Conservation (phyloP, 2,329 filamentous ascomycete species). For the Dothideomycetes sp. region DNA sequence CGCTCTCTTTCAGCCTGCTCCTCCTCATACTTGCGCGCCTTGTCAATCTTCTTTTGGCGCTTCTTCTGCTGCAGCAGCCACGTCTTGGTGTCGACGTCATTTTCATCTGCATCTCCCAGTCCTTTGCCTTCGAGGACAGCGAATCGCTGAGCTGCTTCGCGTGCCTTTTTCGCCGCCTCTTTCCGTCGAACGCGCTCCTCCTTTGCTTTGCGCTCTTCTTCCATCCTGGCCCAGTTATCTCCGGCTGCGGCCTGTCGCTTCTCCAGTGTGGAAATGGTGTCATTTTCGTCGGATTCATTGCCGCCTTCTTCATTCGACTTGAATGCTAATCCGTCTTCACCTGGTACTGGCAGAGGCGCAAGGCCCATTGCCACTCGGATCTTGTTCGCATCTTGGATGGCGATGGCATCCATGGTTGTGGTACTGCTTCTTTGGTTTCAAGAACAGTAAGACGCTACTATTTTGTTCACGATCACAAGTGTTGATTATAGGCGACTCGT, state of each 20-base stretch:
- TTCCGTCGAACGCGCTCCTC: slow-evolving; percentile 67
- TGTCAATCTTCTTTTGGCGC: slow-evolving; percentile 79
- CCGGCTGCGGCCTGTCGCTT: slow-evolving; percentile 61
- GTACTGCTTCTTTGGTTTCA: too few species aligned
- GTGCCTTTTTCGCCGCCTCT: slow-evolving; percentile 76
- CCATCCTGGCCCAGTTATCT: slow-evolving; percentile 61
- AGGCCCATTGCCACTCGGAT: slow-evolving; percentile 81
- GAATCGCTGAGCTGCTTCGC: slow-evolving; percentile 70
- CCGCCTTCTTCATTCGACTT: slow-evolving; percentile 40
- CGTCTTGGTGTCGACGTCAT: slow-evolving; percentile 63
- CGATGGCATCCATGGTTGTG: slow-evolving; percentile 35
- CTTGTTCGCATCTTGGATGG: slow-evolving; percentile 89
- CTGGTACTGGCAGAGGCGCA: slow-evolving; percentile 78
- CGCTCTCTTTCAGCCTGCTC: slow-evolving; percentile 62
- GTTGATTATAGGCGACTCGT: too few species aligned
- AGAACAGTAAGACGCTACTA: too few species aligned
- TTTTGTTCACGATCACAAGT: too few species aligned
- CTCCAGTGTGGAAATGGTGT: slow-evolving; percentile 73
- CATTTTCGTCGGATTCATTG: slow-evolving; percentile 46
- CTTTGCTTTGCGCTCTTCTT: slow-evolving; percentile 62
- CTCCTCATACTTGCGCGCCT: slow-evolving; percentile 57
- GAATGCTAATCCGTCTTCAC: slow-evolving; percentile 47
- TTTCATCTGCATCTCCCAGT: slow-evolving; percentile 62
- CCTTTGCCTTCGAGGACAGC: slow-evolving; percentile 71
- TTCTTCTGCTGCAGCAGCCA: slow-evolving; percentile 91